Percentiles rank a stretch among this genome's conserved stretches.
Evolutionary conservation across 2,329 filamentous ascomycete species (phyloP).

Genomic region (Cladophialophora psammophila): DNA sequence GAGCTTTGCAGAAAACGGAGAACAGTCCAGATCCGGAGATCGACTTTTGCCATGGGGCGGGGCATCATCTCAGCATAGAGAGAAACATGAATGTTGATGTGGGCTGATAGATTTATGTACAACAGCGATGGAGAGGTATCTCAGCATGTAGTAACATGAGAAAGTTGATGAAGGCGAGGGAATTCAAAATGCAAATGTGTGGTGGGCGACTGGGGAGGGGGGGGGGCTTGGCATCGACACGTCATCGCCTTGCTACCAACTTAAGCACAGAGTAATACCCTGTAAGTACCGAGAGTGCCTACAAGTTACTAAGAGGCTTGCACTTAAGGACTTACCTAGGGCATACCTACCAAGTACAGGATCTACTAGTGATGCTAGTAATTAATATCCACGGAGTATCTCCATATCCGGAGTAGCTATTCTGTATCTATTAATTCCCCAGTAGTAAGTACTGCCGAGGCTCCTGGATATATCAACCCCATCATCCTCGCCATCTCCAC

Average conservation of each 20-base stretch:
- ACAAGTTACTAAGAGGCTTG: too few relatives aligned
- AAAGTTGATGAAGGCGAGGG: background rate
- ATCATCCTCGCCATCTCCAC: conserved; percentile 22
- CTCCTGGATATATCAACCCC: background rate
- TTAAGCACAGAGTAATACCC: too few relatives aligned
- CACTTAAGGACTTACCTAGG: too few relatives aligned
- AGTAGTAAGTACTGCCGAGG: too few relatives aligned
- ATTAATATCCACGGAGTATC: background rate
- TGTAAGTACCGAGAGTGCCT: too few relatives aligned
- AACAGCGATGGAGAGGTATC: background rate
- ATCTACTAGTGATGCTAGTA: too few relatives aligned
- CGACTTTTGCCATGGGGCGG: background rate
- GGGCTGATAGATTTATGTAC: background rate
- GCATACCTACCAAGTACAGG: too few relatives aligned
- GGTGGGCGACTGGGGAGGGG: too few relatives aligned
- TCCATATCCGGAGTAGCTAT: background rate
- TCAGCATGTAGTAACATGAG: background rate
- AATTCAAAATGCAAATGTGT: background rate
- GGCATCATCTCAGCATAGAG: background rate
- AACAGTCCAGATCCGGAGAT: background rate
- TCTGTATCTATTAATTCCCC: background rate
- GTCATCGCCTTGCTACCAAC: too few relatives aligned
- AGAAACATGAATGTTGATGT: background rate
- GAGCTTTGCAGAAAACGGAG: conserved; percentile 8
- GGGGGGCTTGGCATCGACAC: too few relatives aligned